phyloP scores from a whole-genome alignment of 768 basidiomycete genomes.

The Saitozyma podzolica region DNA sequence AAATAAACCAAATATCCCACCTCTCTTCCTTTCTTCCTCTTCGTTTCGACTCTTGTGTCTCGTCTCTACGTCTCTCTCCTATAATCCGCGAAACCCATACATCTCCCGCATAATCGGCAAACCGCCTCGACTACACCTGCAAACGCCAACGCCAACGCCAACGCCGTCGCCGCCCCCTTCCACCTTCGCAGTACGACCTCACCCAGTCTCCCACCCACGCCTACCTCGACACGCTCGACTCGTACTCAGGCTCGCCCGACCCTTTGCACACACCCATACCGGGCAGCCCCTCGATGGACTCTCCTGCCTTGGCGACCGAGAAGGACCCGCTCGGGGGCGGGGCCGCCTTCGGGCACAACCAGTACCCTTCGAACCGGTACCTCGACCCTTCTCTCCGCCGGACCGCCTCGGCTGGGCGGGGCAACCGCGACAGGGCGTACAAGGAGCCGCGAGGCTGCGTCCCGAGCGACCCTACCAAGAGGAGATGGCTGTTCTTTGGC shows the following conservation, averaged over 20 bases:
- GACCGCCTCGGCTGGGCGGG: neutral
- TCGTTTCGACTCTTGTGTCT: too few species aligned
- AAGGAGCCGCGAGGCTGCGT: conserved; percentile 17
- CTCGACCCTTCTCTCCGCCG: conserved; percentile 16
- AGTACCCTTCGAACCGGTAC: conserved; percentile 29
- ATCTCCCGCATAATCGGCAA: too few species aligned
- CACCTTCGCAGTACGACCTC: conserved; percentile 26
- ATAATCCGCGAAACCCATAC: too few species aligned
- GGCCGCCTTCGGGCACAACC: conserved; percentile 23
- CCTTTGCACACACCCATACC: conserved; percentile 19
- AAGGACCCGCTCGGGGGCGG: conserved; percentile 22
- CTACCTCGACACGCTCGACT: conserved; percentile 41
- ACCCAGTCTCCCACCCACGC: conserved; percentile 40
- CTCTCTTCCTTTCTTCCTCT: too few species aligned
- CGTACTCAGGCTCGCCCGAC: conserved; percentile 30
- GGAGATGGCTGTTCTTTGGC: conserved; percentile 39
- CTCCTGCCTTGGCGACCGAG: conserved; percentile 20
- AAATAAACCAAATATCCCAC: too few species aligned
- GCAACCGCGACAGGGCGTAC: neutral
- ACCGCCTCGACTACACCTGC: too few species aligned
- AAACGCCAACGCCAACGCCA: neutral
- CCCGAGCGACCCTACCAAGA: conserved; percentile 34
- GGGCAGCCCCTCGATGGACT: conserved; percentile 16
- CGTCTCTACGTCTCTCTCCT: too few species aligned
- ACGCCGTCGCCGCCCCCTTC: neutral